Evolutionary conservation across 441 rosid species (phyloP).

Genomic region (Pelargonium citronellum): DNA sequence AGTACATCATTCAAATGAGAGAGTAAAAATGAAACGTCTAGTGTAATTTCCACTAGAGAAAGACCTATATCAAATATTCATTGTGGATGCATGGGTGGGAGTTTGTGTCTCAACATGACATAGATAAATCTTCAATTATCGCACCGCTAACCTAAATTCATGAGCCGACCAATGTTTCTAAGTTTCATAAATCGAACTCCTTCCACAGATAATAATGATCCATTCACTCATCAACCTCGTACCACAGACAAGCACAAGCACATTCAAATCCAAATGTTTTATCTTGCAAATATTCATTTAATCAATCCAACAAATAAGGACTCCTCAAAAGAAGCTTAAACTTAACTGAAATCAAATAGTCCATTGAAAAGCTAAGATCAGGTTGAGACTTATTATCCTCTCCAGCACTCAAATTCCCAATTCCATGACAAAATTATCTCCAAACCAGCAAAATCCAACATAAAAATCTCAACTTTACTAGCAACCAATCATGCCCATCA

Average conservation of each 20-base stretch:
- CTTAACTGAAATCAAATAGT: background rate
- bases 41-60: background rate
- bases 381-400: background rate
- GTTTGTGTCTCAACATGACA: background rate
- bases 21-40: background rate
- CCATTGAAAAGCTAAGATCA: conserved; percentile 2
- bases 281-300: background rate
- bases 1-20: background rate
- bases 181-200: background rate
- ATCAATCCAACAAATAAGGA: background rate
- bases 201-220: background rate
- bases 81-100: background rate
- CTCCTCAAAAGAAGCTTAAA: background rate
- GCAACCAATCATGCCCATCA: background rate
- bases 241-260: background rate
- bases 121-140: background rate
- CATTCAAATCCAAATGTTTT: background rate
- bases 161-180: background rate
- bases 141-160: background rate
- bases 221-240: background rate
- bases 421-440: background rate
- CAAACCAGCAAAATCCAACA: background rate
- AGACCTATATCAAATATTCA: background rate
- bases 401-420: conserved; percentile 5
- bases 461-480: background rate